phyloP scores from a whole-genome alignment of 768 basidiomycete genomes.

The Mycena indigotica region DNA sequence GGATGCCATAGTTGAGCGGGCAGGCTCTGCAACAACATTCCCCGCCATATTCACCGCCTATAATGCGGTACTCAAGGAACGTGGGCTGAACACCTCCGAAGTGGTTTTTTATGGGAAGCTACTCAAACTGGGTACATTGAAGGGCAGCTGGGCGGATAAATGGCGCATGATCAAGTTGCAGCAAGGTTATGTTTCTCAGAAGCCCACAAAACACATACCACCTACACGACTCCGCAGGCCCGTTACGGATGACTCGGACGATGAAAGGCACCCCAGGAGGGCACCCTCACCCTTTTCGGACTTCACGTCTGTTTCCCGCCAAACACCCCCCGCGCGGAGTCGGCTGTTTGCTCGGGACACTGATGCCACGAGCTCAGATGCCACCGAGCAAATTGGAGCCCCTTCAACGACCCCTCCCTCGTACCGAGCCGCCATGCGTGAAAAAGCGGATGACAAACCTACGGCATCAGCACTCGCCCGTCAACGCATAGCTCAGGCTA shows the following conservation, averaged over 20 bases:
- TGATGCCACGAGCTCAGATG: slow-evolving; percentile 15
- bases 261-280: neutral
- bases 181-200: slow-evolving; percentile 42
- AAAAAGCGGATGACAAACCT: slow-evolving; percentile 20
- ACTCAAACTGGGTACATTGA: slow-evolving; percentile 79
- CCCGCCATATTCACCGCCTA: slow-evolving; percentile 84
- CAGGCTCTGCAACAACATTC: slow-evolving; percentile 73
- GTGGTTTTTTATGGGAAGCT: slow-evolving; percentile 81
- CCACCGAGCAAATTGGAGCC: slow-evolving; percentile 38
- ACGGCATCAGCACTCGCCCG: slow-evolving; percentile 22
- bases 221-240: neutral
- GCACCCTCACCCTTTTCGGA: slow-evolving; percentile 37
- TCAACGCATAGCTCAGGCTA: slow-evolving; percentile 31
- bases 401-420: slow-evolving; percentile 51
- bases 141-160: slow-evolving; percentile 83
- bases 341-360: slow-evolving; percentile 6
- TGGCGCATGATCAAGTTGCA: slow-evolving; percentile 73
- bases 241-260: no score
- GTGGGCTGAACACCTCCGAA: slow-evolving; percentile 78
- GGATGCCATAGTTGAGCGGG: slow-evolving; percentile 72
- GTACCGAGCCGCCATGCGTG: slow-evolving; percentile 46
- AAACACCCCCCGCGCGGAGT: slow-evolving; percentile 12
- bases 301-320: slow-evolving; percentile 7
- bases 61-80: slow-evolving; percentile 73
- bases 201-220: slow-evolving; percentile 12